Evolutionary conservation across 1,139 yeast species (phyloP).

Genomic region (Suzukiozyma palmioleophila): DNA sequence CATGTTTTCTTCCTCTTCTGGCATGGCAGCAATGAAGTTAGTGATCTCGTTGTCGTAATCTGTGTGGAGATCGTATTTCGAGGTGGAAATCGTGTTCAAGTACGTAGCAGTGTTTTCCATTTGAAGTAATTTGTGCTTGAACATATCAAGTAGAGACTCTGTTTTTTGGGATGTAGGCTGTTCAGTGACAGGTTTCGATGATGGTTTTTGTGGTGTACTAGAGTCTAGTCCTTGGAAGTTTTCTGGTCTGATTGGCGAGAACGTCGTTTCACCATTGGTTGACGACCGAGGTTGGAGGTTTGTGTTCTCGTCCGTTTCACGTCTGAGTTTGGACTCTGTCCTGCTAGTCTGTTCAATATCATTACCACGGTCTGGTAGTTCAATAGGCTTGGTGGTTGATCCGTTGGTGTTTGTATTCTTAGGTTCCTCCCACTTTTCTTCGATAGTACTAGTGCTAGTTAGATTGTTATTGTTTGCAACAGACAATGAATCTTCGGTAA

Average conservation of each 20-base stretch:
- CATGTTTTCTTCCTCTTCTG: slow-evolving; percentile 64
- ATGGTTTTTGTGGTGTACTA: slow-evolving; percentile 4
- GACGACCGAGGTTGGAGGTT: slow-evolving; percentile 5
- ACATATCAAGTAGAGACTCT: not conserved
- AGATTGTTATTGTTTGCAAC: too few relatives aligned
- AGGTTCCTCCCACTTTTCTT: too few relatives aligned
- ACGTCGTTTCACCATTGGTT: slow-evolving; percentile 1
- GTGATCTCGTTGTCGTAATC: slow-evolving; percentile 65
- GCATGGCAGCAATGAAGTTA: slow-evolving; percentile 62
- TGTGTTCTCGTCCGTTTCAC: slow-evolving; percentile 4
- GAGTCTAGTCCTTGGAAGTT: slow-evolving; percentile 3
- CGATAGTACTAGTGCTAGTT: too few relatives aligned
- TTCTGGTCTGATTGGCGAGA: slow-evolving; percentile 1
- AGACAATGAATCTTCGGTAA: too few relatives aligned
- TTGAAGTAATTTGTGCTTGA: slow-evolving; percentile 26
- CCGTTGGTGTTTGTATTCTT: too few relatives aligned
- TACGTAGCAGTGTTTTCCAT: slow-evolving; percentile 37
- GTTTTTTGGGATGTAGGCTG: not conserved
- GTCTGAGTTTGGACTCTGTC: too few relatives aligned
- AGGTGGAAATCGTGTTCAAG: slow-evolving; percentile 20
- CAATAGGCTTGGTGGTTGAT: too few relatives aligned
- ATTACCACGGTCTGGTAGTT: too few relatives aligned
- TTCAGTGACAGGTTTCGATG: not conserved
- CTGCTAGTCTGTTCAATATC: too few relatives aligned
- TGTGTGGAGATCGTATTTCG: slow-evolving; percentile 36